Evolutionary conservation across 164 flowering plant species (phyloP), one percentile per base, ranked within the genome.

Genomic region (Chimonanthus praecox): DNA sequence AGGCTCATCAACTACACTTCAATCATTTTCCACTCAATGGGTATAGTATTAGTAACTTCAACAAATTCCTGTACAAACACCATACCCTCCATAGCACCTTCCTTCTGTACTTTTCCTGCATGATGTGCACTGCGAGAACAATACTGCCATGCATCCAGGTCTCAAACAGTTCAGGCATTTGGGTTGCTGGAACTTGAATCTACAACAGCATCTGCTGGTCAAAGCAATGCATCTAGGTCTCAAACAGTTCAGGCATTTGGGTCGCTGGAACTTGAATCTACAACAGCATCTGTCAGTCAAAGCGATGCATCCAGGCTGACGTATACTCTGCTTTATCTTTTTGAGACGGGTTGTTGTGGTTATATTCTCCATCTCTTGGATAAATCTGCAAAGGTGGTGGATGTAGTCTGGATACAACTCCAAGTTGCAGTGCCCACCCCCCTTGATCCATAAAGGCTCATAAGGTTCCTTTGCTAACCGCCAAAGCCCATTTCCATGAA

Each of bases 381-480:
- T 70, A 69, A 88, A 94, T 70, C 77, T 81, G 83, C 82, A 84
- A 8, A 94, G 88, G 74, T 94, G 98, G 76, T 92, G 90, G 50
- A 92, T 86, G 85, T 90, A 94, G 71, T 94, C 98, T 4, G 98
- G 98, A 74, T 90, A 94, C 15, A 94, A 86, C 85, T 94, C 98
- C 82, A 94, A 77, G 85, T 94, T 91, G 88, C 97, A 92, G 80
- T 94, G 98, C 4, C 97, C 97, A 11, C 98, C 97, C 60, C 98
- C 97, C 82, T 92, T 92, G 16, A 92, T 91, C 97, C 98, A 92
- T 21, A 94, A 69, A 7, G 98, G 98, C 67, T 94, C 98, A 62
- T 89, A 94, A 8, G 97, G 92, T 18, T 92, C 95, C 72, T 85
- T 84, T 18, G 97, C 86, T 86, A 86, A 81, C 80, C 91, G 82